phyloP scores from a whole-genome alignment of 768 basidiomycete genomes.

The Porpolomopsis calyptriformis region DNA sequence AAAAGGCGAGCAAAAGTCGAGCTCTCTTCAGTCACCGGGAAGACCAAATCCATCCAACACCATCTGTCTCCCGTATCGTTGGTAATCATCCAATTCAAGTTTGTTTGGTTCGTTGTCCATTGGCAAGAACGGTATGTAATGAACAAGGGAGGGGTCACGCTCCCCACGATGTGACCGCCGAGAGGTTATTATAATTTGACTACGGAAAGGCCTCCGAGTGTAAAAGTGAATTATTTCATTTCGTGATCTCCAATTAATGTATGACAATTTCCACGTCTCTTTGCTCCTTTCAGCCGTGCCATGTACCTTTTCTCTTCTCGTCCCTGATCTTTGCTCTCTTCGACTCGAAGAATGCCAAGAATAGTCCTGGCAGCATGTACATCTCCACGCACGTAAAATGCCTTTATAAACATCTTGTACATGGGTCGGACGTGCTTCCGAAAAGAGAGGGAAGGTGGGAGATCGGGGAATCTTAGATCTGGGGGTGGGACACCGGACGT shows the following conservation, averaged over 20 bases:
- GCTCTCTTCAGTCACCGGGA: constrained; percentile 40
- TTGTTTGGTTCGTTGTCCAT: too few relatives aligned
- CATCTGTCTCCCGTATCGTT: constrained; percentile 94
- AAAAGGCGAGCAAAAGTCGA: constrained; percentile 3
- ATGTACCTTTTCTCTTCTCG: too few relatives aligned
- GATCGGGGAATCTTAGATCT: constrained; percentile 11
- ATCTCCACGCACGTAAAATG: constrained; percentile 49
- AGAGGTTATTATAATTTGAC: too few relatives aligned
- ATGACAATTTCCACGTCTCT: too few relatives aligned
- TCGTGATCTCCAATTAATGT: too few relatives aligned
- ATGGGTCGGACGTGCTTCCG: constrained; percentile 53
- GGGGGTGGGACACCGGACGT: constrained; percentile 18
- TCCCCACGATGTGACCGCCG: too few relatives aligned
- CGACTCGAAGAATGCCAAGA: constrained; percentile 47
- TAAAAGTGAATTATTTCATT: too few relatives aligned
- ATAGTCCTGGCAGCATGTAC: constrained; percentile 39
- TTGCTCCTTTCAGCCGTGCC: too few relatives aligned
- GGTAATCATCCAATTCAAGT: constrained; percentile 52
- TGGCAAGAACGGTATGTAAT: too few relatives aligned
- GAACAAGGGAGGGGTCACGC: too few relatives aligned
- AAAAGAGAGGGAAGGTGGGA: constrained; percentile 39
- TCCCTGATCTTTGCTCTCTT: too few relatives aligned
- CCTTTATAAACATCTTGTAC: constrained; percentile 64
- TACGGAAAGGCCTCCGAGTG: too few relatives aligned
- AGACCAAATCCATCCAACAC: constrained; percentile 84